These are phyloP conservation scores for Moesziomyces parantarcticus DNA, from an alignment of 1,284 basidiomycete genomes.

Conservation along the genomic window DNA sequence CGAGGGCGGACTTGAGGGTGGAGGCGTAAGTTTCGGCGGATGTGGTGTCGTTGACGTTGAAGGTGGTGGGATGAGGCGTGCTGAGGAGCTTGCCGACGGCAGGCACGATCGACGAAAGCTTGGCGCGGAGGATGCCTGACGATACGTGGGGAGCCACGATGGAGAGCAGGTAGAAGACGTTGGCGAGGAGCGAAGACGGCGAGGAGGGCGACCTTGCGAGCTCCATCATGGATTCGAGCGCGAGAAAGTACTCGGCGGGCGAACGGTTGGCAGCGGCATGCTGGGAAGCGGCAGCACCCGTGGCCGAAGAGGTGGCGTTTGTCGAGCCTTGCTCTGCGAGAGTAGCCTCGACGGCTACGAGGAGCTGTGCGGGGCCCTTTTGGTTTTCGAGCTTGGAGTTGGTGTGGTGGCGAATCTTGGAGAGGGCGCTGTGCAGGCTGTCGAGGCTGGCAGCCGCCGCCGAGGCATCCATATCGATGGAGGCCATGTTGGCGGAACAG, in stretches of 20 bases:
- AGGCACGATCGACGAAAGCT: constrained; percentile 48
- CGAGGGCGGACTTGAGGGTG: constrained; percentile 76
- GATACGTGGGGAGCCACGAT: constrained; percentile 59
- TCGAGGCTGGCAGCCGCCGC: constrained; percentile 41
- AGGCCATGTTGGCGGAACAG: constrained; percentile 17
- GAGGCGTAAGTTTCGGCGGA: constrained; percentile 75
- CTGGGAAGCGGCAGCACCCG: constrained; percentile 76
- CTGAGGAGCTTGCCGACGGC: constrained; percentile 58
- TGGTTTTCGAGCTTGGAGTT: constrained; percentile 85
- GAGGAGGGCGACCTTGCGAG: constrained; percentile 25
- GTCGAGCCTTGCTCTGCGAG: constrained; percentile 80
- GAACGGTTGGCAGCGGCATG: constrained; percentile 63
- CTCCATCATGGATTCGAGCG: constrained; percentile 61
- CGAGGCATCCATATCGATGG: constrained; percentile 37
- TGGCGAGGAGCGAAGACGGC: constrained; percentile 48
- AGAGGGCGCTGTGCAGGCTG: constrained; percentile 50
- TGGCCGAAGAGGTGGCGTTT: constrained; percentile 71
- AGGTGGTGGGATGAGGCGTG: constrained; percentile 50
- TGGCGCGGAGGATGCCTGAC: constrained; percentile 57
- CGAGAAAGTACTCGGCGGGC: constrained; percentile 64
- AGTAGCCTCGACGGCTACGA: constrained; percentile 88
- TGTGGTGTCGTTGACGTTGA: constrained; percentile 70
- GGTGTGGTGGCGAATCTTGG: constrained; percentile 88
- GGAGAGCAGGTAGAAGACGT: constrained; percentile 61
- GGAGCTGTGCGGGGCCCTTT: constrained; percentile 87